phyloP scores from a whole-genome alignment of 1,284 basidiomycete genomes.

The Schizopora paradoxa region DNA sequence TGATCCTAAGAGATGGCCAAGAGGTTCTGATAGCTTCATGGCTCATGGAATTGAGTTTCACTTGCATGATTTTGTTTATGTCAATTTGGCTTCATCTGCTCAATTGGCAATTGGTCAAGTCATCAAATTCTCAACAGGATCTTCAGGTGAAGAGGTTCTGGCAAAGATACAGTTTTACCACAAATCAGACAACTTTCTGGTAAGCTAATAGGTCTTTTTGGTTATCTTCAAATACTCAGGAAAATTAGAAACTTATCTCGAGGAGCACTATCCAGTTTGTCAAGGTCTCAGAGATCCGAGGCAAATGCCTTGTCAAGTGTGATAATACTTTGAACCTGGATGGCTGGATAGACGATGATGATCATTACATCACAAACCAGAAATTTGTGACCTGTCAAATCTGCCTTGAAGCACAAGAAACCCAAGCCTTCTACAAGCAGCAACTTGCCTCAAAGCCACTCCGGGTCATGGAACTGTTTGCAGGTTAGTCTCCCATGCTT shows the following conservation, averaged over 20 bases:
- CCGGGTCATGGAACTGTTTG: constrained; percentile 57
- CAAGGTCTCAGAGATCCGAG: no score
- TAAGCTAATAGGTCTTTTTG: no score
- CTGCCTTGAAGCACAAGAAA: constrained; percentile 12
- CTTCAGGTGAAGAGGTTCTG: no score
- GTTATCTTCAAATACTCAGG: no score
- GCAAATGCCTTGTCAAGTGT: no score
- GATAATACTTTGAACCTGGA: not conserved
- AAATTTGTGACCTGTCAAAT: no score
- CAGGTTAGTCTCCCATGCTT: constrained; percentile 36
- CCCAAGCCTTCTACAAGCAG: constrained; percentile 37
- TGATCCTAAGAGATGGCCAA: constrained; percentile 21
- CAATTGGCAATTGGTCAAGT: constrained; percentile 55
- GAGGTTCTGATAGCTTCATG: constrained; percentile 33
- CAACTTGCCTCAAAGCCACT: constrained; percentile 29
- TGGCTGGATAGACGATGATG: not conserved
- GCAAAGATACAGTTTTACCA: no score
- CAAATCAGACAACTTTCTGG: no score
- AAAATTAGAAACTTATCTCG: no score
- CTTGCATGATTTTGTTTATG: constrained; percentile 52
- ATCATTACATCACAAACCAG: constrained; percentile 1
- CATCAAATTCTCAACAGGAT: no score
- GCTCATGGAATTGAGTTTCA: constrained; percentile 47
- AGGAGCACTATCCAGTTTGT: no score
- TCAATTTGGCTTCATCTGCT: no score